Evolutionary conservation across 2,329 filamentous ascomycete genomes (phyloP).

Genomic region (Pseudogymnoascus sp.): DNA sequence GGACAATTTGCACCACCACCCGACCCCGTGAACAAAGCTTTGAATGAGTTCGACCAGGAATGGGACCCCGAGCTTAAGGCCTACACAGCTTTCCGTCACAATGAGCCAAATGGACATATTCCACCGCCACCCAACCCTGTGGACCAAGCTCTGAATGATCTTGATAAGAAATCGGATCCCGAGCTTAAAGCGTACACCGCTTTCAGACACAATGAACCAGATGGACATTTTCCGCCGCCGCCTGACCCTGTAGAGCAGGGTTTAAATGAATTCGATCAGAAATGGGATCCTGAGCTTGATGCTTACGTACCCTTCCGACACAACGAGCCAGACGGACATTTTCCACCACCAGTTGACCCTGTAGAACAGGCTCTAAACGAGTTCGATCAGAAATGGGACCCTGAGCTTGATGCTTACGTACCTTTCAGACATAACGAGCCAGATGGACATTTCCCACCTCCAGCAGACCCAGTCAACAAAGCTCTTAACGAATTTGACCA

Average conservation of each 20-base stretch:
- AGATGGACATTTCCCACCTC: conserved; percentile 22
- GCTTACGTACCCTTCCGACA: conserved; percentile 28
- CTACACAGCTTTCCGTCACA: conserved; percentile 27
- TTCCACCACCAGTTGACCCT: conserved; percentile 17
- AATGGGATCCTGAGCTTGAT: conserved; percentile 15
- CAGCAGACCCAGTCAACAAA: conserved; percentile 13
- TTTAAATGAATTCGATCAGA: conserved; percentile 11
- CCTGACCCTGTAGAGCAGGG: not conserved
- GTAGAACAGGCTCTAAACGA: not conserved
- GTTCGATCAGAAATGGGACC: conserved; percentile 23
- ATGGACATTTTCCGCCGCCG: conserved; percentile 32
- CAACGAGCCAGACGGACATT: conserved; percentile 25
- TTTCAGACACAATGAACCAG: conserved; percentile 28
- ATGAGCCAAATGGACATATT: conserved; percentile 37
- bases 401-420: conserved; percentile 16
- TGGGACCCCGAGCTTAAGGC: not conserved
- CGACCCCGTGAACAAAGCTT: conserved; percentile 32
- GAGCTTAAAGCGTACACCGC: conserved; percentile 29
- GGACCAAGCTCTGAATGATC: conserved; percentile 31
- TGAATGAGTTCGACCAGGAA: conserved; percentile 36
- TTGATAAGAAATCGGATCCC: not conserved
- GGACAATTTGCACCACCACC: conserved; percentile 30
- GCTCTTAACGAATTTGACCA: conserved; percentile 11
- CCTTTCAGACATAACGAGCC: conserved; percentile 24
- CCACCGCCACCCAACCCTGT: conserved; percentile 25